These are phyloP conservation scores for Colletotrichum chlorophyti DNA, from an alignment of 2,329 filamentous ascomycete species.

Conservation along the genomic window DNA sequence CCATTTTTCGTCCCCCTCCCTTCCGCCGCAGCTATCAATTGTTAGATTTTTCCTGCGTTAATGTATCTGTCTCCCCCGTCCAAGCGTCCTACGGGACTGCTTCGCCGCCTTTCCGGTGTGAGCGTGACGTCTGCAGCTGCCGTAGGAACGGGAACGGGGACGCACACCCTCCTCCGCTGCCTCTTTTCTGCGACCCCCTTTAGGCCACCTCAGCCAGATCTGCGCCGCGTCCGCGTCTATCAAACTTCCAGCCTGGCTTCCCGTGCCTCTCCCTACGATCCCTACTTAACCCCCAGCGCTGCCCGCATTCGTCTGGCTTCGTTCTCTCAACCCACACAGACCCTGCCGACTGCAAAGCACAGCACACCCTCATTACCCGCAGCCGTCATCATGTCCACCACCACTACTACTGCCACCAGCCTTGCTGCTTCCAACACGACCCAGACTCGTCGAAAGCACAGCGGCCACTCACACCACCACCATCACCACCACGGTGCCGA, in stretches of 20 bases:
- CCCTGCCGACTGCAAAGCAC: slow-evolving; percentile 29
- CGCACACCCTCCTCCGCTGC: slow-evolving; percentile 35
- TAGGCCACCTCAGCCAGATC: slow-evolving; percentile 39
- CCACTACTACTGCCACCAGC: slow-evolving; percentile 37
- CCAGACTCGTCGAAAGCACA: slow-evolving; percentile 56
- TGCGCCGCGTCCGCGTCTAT: slow-evolving; percentile 24
- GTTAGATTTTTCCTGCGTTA: background rate
- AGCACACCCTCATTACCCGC: slow-evolving; percentile 10
- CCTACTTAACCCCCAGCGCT: slow-evolving; percentile 27
- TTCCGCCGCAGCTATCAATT: background rate
- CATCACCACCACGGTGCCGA: slow-evolving; percentile 82
- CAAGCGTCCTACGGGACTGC: slow-evolving; percentile 38
- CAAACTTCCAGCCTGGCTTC: slow-evolving; percentile 20
- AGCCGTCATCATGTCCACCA: slow-evolving; percentile 42
- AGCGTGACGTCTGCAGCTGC: slow-evolving; percentile 30
- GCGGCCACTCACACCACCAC: slow-evolving; percentile 55
- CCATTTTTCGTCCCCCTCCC: slow-evolving; percentile 20
- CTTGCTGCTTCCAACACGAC: slow-evolving; percentile 31
- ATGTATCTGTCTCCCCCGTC: slow-evolving; percentile 36
- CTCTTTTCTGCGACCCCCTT: slow-evolving; percentile 26
- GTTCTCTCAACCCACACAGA: slow-evolving; percentile 7
- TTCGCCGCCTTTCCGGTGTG: slow-evolving; percentile 25
- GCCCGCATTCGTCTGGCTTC: slow-evolving; percentile 8
- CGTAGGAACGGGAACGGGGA: slow-evolving; percentile 25
- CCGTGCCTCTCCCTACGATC: slow-evolving; percentile 23